Evolutionary conservation across 495 filamentous ascomycete species (phyloP).

Genomic region (Hyaloscypha finlandica): DNA sequence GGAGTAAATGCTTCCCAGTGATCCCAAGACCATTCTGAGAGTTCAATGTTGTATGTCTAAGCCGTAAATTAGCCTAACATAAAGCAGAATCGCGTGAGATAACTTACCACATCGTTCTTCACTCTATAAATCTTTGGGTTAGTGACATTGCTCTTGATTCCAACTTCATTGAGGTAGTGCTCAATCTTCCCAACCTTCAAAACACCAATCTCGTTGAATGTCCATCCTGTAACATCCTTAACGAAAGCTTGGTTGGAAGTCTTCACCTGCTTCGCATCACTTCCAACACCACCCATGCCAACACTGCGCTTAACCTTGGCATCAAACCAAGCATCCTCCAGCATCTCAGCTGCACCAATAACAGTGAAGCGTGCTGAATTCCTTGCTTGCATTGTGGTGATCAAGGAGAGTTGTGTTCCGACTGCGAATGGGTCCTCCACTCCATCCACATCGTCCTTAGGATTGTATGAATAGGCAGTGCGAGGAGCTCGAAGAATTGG

Average conservation of each 20-base stretch:
- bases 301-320: constrained; percentile 69
- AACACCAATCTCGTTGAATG: constrained; percentile 91
- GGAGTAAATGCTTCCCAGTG: constrained; percentile 72
- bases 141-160: constrained; percentile 52
- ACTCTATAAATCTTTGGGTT: constrained; percentile 93
- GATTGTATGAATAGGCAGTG: constrained; percentile 92
- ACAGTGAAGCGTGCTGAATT: constrained; percentile 92
- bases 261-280: constrained; percentile 52
- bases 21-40: constrained; percentile 79
- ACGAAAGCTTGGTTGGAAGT: constrained; percentile 86
- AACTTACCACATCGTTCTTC: constrained; percentile 93
- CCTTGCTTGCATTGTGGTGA: constrained; percentile 83
- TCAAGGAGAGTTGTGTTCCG: constrained; percentile 78
- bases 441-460: constrained; percentile 76
- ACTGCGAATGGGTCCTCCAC: constrained; percentile 77
- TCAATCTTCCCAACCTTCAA: constrained; percentile 80
- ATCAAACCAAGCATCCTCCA: constrained; percentile 89
- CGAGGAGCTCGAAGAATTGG: constrained; percentile 78
- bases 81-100: neutral
- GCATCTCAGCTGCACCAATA: constrained; percentile 80
- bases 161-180: constrained; percentile 69
- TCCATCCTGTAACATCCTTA: constrained; percentile 80
- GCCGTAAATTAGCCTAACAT: constrained; percentile 9
- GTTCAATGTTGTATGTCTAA: constrained; percentile 82
- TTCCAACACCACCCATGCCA: constrained; percentile 36